Conservation (phyloP, 352 stramenopile genomes). For the Saprolegnia diclina region DNA sequence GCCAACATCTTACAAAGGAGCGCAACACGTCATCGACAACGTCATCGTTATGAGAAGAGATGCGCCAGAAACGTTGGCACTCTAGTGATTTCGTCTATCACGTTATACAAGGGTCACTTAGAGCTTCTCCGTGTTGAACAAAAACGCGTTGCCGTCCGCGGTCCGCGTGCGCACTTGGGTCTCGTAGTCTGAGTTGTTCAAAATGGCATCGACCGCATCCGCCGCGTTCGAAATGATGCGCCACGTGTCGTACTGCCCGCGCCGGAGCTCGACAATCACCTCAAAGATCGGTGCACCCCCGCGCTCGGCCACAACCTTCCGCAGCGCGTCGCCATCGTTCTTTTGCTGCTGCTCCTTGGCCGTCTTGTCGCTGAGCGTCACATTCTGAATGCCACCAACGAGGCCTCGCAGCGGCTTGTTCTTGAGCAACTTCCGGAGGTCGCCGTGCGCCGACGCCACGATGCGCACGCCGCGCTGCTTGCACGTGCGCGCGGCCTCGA, state of each 20-base stretch:
- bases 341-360: conserved; percentile 33
- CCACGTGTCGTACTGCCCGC: conserved; percentile 47
- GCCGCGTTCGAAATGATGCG: conserved; percentile 59
- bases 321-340: background rate
- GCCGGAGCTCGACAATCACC: conserved; percentile 76
- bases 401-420: conserved; percentile 77
- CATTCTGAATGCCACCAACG: conserved; percentile 61
- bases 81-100: no score
- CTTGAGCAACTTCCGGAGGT: conserved; percentile 75
- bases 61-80: no score
- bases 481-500: conserved; percentile 57
- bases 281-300: conserved; percentile 68
- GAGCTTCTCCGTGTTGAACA: background rate
- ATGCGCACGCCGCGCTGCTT: conserved; percentile 72
- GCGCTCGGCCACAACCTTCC: conserved; percentile 35
- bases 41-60: no score
- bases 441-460: conserved; percentile 80
- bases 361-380: conserved; percentile 51
- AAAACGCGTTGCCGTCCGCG: conserved; percentile 2
- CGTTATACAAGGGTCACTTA: background rate
- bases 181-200: conserved; percentile 37
- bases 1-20: no score
- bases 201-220: conserved; percentile 62
- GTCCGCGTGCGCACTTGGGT: conserved; percentile 26
- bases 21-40: no score